phyloP scores from a whole-genome alignment of 2,329 filamentous ascomycete species.

The Penicillium brevicompactum region DNA sequence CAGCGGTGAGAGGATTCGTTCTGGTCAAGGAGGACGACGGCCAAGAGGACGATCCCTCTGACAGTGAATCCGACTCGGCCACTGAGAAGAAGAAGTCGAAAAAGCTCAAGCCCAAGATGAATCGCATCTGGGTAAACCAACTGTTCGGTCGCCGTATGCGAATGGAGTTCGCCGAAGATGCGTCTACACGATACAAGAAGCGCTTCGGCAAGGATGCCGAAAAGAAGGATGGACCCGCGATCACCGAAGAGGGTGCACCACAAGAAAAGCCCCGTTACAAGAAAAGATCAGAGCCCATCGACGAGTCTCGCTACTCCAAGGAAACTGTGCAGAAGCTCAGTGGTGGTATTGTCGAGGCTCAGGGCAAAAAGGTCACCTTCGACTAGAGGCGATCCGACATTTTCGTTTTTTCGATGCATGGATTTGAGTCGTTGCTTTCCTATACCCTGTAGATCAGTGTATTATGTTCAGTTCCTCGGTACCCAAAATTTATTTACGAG shows the following conservation, averaged over 20 bases:
- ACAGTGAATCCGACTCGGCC: constrained; percentile 41
- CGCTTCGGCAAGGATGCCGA: constrained; percentile 76
- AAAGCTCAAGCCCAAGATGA: constrained; percentile 48
- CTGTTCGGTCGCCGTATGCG: constrained; percentile 79
- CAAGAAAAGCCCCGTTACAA: constrained; percentile 28
- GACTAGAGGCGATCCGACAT: constrained; percentile 51
- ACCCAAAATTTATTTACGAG: background rate
- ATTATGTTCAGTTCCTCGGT: background rate
- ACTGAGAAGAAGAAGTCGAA: constrained; percentile 37
- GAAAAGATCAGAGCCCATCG: constrained; percentile 30
- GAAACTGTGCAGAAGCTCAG: constrained; percentile 66
- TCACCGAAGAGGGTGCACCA: constrained; percentile 26
- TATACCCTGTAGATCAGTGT: background rate
- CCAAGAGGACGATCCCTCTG: constrained; percentile 51
- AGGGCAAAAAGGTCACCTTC: constrained; percentile 82
- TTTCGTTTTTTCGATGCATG: background rate
- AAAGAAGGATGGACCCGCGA: constrained; percentile 28
- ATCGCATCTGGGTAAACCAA: constrained; percentile 78
- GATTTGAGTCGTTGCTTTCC: background rate
- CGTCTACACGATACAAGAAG: constrained; percentile 88
- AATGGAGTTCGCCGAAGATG: constrained; percentile 92
- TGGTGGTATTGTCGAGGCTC: constrained; percentile 74
- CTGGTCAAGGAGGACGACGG: constrained; percentile 58
- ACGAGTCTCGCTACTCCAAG: constrained; percentile 50
- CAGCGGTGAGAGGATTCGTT: constrained; percentile 79